These are phyloP conservation scores for Trichoderma gracile DNA, from an alignment of 2,329 filamentous ascomycete genomes.

Conservation along the genomic window DNA sequence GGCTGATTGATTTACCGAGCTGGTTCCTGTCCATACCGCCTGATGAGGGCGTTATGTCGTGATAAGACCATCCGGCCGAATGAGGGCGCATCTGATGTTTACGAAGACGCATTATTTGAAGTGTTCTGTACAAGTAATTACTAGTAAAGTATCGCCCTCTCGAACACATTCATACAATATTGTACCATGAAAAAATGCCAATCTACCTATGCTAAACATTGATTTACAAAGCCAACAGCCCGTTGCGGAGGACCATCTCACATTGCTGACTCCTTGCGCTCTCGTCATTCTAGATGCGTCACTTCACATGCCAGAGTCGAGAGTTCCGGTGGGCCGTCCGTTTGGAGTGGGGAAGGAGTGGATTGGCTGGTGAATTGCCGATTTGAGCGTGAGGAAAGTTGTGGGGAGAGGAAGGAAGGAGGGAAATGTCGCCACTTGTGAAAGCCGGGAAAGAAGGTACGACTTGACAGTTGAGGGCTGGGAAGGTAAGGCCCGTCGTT, in stretches of 20 bases:
- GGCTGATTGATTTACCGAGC: conserved; percentile 20
- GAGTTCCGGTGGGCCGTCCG: conserved; percentile 21
- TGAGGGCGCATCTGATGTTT: too few species aligned
- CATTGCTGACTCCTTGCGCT: not conserved
- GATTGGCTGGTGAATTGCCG: conserved; percentile 17
- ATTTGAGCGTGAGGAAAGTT: conserved; percentile 3
- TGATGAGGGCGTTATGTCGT: not conserved
- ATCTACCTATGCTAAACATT: too few species aligned
- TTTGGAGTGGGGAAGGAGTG: conserved; percentile 12
- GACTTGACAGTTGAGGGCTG: not conserved
- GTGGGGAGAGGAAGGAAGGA: not conserved
- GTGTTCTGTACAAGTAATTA: too few species aligned
- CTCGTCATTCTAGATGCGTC: not conserved
- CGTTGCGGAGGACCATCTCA: too few species aligned
- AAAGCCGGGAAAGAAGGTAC: conserved; percentile 6
- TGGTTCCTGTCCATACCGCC: not conserved
- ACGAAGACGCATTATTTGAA: too few species aligned
- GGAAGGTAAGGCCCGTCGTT: not conserved
- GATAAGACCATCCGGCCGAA: too few species aligned
- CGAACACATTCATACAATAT: not conserved
- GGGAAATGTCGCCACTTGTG: conserved; percentile 2
- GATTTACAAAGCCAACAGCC: too few species aligned
- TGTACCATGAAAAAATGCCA: too few species aligned
- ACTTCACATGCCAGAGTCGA: conserved; percentile 24
- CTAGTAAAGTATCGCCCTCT: too few species aligned